Conservation (phyloP, 2,329 filamentous ascomycete species). For the Coniochaeta sp. region DNA sequence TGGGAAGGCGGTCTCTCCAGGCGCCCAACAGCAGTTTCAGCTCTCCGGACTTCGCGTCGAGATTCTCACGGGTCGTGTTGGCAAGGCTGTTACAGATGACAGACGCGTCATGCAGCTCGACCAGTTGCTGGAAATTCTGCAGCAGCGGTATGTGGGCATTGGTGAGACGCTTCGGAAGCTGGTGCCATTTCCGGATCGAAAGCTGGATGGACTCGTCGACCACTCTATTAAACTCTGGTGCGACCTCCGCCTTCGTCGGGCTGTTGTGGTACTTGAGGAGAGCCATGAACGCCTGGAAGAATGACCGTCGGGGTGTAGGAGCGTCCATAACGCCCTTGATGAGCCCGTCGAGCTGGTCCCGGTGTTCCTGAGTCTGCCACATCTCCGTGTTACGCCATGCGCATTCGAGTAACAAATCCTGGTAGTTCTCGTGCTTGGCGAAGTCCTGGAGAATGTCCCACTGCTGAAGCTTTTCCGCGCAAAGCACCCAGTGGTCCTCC, state of each 20-base stretch:
- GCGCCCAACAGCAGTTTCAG: constrained; percentile 88
- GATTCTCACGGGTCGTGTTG: constrained; percentile 73
- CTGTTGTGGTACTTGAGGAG: constrained; percentile 81
- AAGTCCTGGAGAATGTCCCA: constrained; percentile 98
- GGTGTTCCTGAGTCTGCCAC: constrained; percentile 80
- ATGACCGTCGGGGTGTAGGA: constrained; percentile 84
- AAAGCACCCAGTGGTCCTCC: constrained; percentile 99
- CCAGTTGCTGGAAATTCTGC: constrained; percentile 95
- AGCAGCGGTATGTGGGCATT: constrained; percentile 92
- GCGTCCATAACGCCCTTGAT: constrained; percentile 98
- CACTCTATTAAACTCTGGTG: constrained; percentile 76
- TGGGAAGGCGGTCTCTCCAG: constrained; percentile 92
- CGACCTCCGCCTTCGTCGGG: constrained; percentile 61
- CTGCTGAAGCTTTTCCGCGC: constrained; percentile 95
- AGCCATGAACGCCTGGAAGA: constrained; percentile 98
- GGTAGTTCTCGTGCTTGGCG: constrained; percentile 97
- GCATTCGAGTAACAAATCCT: constrained; percentile 89
- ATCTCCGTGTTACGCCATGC: constrained; percentile 94
- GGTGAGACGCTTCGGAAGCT: constrained; percentile 87
- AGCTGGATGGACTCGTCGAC: constrained; percentile 97
- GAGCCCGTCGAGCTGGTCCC: constrained; percentile 83
- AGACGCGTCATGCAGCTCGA: constrained; percentile 95
- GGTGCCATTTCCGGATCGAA: constrained; percentile 97
- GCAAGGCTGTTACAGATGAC: constrained; percentile 90
- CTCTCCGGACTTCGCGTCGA: constrained; percentile 92